Base-by-base conservation (phyloP, 2,329 filamentous ascomycete species). In the Fusarium clavum region DNA sequence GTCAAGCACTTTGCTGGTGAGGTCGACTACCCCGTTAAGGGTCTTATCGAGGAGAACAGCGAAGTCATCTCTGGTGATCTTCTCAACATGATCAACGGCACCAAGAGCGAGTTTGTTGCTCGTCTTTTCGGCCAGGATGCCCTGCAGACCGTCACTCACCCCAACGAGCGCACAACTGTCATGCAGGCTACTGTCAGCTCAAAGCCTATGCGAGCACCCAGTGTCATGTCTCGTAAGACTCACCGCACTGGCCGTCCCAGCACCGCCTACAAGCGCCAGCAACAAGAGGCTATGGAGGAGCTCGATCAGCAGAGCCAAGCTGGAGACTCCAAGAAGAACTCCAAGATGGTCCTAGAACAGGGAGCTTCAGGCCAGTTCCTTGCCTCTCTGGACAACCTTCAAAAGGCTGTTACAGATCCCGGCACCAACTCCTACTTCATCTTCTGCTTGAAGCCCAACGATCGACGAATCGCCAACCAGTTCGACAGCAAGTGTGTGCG, bases 401-500 rank as follows among this genome's bases (percentile, higher is more conserved):
- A 91, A 62, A 94, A 95, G 74, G 94, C 94, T 4, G 84, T 99
- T 46, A 92, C 90, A 4, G 90, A 92, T 4, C 88, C 91, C 6
- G 93, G 94, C 76, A 92, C 94, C 13, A 99, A 99, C 76, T 89
- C 92, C 1, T 99, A 99, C 81, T 98, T 98, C 74, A 88, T 99
- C 46, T 98, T 99, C 81, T 99, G 96, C 77, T 82, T 99, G 69
- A 99, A 99, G 81, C 95, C 96, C 24, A 99, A 99, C 74, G 96
- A 99, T 78, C 89, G 96, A 56, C 90, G 96, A 52, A 99, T 99
- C 72, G 95, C 96, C 67, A 99, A 99, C 73, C 96, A 99, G 77
- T 99, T 98, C 75, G 96, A 99, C 80, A 98, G 94, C 87, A 98
- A 98, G 81, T 99, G 96, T 78, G 96, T 99, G 24, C 91, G 96